These are phyloP conservation scores for Dryadomyces quercivorus DNA, from an alignment of 2,329 filamentous ascomycete species.

Conservation along the genomic window DNA sequence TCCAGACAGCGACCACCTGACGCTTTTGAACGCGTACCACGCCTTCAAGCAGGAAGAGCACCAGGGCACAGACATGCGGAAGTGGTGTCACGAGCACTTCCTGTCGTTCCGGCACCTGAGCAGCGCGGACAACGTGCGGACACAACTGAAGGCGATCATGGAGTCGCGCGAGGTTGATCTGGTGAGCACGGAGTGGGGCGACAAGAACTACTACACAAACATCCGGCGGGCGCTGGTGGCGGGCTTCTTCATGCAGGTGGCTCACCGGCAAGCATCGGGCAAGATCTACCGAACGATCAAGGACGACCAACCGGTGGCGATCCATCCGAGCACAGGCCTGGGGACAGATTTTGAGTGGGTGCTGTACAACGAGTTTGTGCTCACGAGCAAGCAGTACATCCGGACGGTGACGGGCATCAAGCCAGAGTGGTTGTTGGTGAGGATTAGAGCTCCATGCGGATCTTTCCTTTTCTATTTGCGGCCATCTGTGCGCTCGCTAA, in stretches of 20 bases:
- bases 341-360: conserved; percentile 90
- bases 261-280: conserved; percentile 77
- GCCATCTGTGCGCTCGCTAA: conserved; percentile 5
- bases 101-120: conserved; percentile 78
- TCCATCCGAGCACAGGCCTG: conserved; percentile 88
- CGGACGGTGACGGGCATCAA: conserved; percentile 84
- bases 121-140: conserved; percentile 86
- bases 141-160: conserved; percentile 93
- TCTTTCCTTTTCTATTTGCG: conserved; percentile 17
- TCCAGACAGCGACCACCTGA: conserved; percentile 87
- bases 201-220: conserved; percentile 97
- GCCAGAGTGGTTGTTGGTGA: conserved; percentile 86
- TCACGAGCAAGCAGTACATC: conserved; percentile 97
- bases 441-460: conserved; percentile 16
- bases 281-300: conserved; percentile 95
- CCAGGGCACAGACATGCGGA: conserved; percentile 56
- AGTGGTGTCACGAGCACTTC: conserved; percentile 97
- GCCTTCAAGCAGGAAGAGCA: conserved; percentile 73
- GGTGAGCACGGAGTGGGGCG: conserved; percentile 76
- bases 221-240: conserved; percentile 85
- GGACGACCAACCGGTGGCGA: conserved; percentile 84
- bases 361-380: conserved; percentile 94
- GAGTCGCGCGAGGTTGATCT: conserved; percentile 80
- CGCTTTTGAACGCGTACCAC: conserved; percentile 94
- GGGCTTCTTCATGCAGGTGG: conserved; percentile 99